Evolutionary conservation across 495 filamentous ascomycete species (phyloP).

Genomic region (Aspergillus avenaceus): DNA sequence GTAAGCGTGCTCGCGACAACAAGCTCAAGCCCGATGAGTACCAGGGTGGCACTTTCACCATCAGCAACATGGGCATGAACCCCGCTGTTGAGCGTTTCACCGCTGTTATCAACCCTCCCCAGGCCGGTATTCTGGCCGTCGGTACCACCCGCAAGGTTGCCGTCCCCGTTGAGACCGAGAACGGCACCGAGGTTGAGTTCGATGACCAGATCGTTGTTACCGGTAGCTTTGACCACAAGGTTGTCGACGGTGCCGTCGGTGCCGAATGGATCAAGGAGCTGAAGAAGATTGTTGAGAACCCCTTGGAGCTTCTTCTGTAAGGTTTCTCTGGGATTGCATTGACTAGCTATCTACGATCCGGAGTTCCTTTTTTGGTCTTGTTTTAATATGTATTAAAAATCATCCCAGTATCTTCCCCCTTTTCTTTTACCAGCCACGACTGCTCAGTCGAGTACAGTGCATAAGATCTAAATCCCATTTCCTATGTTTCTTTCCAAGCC

Average conservation of each 20-base stretch:
- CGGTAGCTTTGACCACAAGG: constrained; percentile 96
- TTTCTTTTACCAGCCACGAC: constrained; percentile 28
- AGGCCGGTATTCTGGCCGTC: constrained; percentile 93
- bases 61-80: constrained; percentile 99
- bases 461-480: constrained; percentile 37
- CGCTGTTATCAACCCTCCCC: constrained; percentile 99
- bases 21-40: constrained; percentile 99
- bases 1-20: constrained; percentile 90
- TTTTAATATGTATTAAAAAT: constrained; percentile 47
- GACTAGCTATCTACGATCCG: constrained; percentile 17
- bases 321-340: neutral
- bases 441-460: constrained; percentile 30
- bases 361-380: constrained; percentile 16
- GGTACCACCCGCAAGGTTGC: constrained; percentile 94
- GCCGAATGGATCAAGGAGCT: constrained; percentile 96
- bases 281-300: constrained; percentile 97
- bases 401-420: constrained; percentile 17
- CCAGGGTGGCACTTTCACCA: constrained; percentile 98
- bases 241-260: constrained; percentile 88
- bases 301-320: constrained; percentile 87
- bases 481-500: constrained; percentile 8
- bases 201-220: constrained; percentile 96
- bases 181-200: constrained; percentile 80
- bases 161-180: constrained; percentile 77
- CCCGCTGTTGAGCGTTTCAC: constrained; percentile 93